Evolutionary conservation across 129 eudicot genomes (phyloP), one percentile per base, ranked within the genome.

Genomic region (Arctium minus): DNA sequence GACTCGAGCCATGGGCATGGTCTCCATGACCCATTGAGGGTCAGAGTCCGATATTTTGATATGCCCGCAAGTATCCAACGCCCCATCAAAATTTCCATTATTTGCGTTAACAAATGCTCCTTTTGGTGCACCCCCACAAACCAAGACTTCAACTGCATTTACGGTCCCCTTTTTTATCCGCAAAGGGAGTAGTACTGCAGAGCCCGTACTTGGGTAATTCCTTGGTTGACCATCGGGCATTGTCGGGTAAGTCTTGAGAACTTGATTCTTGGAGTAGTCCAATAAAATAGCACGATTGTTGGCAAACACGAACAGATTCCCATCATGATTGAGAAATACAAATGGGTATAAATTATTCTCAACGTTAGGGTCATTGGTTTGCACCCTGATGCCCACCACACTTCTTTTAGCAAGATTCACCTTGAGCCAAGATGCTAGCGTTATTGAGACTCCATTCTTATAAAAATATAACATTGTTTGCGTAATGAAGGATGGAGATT

Each of bases 341-440:
- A 87, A 94, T 3, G 98, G 98, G 89, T 94, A 94, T 30, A 94
- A 70, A 74, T 94, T 94, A 69, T 94, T 92, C 77, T 94, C 98
- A 2, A 81, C 70, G 1, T 46, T n/a, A 1, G 88, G 89, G 29
- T 94, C 98, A 72, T 86, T 86, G 0, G 97, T 92, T 73, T 94
- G 72, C 3, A 70, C 80, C 5, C n/a, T n/a, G n/a, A n/a, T n/a
- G n/a, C n/a, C n/a, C n/a, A n/a, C n/a, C n/a, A n/a, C n/a, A n/a
- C n/a, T n/a, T n/a, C n/a, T n/a, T n/a, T n/a, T n/a, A n/a, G n/a
- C n/a, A n/a, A n/a, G n/a, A n/a, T n/a, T n/a, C n/a, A n/a, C n/a
- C n/a, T n/a, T n/a, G n/a, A n/a, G n/a, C n/a, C n/a, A n/a, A n/a
- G n/a, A n/a, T n/a, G n/a, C n/a, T n/a, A n/a, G n/a, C n/a, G n/a